Evolutionary conservation across 148 eudicot species (phyloP), one percentile per base, ranked within the genome.

Genomic region (Chenopodium suecicum): DNA sequence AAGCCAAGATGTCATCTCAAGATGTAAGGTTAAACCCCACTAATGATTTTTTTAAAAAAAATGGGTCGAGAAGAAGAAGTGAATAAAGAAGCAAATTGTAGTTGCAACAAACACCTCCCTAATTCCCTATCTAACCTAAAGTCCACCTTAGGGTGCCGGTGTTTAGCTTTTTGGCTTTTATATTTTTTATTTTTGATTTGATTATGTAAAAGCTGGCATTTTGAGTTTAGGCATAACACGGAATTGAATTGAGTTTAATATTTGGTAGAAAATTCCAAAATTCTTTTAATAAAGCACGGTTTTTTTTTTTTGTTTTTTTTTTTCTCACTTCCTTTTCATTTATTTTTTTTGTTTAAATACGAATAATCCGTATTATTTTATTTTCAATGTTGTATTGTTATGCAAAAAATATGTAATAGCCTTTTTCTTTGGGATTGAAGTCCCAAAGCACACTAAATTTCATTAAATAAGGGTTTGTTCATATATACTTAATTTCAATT

Each of bases 21-120:
- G 16, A 52, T n/a, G 58, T 64, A 65, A 31, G 65, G 46, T 68
- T 46, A 63, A 73, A 80, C 71, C 72, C 78, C 82, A 80, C 82
- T 67, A 80, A 60, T 37, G 25, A 64, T 46, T 41, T 48, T 34
- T 37, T 31, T 31, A 31, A 34, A 14, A 58, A 48, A 22, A 60
- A 58, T 17, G 31, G 41, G 66, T 22, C 9, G 22, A 62, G 65
- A 62, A 62, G 56, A 14, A 14, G 54, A 50, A 50, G 54, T 50
- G 54, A 50, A 50, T 50, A 50, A 50, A 50, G 31, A 62, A 70
- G 63, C 16, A 63, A 46, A 37, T 58, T 73, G 62, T 62, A 8
- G 76, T 63, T 80, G 72, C 78, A 73, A 74, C 83, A 64, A 74
- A 77, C 58, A 65, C 50, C 54, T 34, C 44, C 54, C 29, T 27